Evolutionary conservation across 2,329 filamentous ascomycete species (phyloP).

Genomic region (Alternaria sp.): DNA sequence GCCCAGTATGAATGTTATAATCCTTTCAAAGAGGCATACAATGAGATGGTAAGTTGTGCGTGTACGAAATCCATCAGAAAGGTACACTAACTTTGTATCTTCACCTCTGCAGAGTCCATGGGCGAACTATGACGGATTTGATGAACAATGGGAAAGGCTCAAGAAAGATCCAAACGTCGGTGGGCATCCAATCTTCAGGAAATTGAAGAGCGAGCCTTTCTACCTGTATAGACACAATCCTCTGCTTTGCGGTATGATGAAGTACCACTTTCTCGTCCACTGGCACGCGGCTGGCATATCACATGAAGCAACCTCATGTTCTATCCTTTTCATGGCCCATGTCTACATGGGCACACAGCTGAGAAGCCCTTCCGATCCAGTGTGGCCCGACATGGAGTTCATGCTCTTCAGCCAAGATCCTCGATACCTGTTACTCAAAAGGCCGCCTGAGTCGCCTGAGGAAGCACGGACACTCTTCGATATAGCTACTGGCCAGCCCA

Average conservation of each 20-base stretch:
- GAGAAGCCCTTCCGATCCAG: neutral
- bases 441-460: slow-evolving; percentile 3
- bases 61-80: too few relatives aligned
- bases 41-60: neutral
- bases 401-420: slow-evolving; percentile 12
- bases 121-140: neutral
- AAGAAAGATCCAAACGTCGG: neutral
- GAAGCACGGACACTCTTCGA: slow-evolving; percentile 4
- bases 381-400: slow-evolving; percentile 19
- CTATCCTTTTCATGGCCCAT: neutral
- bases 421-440: slow-evolving; percentile 7
- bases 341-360: slow-evolving; percentile 2
- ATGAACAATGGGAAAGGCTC: neutral
- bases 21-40: neutral
- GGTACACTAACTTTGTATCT: too few relatives aligned
- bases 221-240: neutral
- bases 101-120: neutral
- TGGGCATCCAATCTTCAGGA: neutral
- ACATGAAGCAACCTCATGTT: slow-evolving; percentile 1
- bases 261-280: neutral
- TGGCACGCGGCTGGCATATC: neutral
- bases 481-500: slow-evolving; percentile 5
- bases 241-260: slow-evolving; percentile 1
- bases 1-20: neutral
- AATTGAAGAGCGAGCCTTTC: neutral